phyloP scores from a whole-genome alignment of 768 basidiomycete genomes.

The Rhodotorula sphaerocarpa region DNA sequence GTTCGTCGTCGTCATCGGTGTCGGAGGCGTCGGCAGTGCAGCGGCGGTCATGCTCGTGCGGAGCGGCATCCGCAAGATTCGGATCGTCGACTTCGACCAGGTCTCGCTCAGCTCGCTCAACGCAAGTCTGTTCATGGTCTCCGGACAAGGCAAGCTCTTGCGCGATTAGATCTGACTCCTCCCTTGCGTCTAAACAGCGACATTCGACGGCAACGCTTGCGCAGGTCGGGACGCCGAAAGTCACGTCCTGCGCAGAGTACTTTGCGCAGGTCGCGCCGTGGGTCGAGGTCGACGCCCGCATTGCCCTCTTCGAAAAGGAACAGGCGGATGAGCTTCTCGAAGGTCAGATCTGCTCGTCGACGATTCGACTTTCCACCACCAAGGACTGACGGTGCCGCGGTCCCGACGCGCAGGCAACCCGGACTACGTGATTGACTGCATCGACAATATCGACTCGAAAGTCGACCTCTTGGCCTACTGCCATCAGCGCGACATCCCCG shows the following conservation, averaged over 20 bases:
- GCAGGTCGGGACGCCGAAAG: slow-evolving; percentile 92
- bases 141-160: not conserved
- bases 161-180: too few species aligned
- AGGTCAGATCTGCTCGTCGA: slow-evolving; percentile 46
- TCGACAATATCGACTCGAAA: slow-evolving; percentile 95
- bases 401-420: slow-evolving; percentile 39
- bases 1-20: slow-evolving; percentile 80
- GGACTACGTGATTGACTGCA: slow-evolving; percentile 97
- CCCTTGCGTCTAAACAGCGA: too few species aligned
- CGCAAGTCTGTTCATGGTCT: slow-evolving; percentile 28
- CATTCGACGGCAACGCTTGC: slow-evolving; percentile 81
- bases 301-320: slow-evolving; percentile 77
- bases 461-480: slow-evolving; percentile 89
- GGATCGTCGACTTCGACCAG: slow-evolving; percentile 71
- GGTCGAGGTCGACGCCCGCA: slow-evolving; percentile 72
- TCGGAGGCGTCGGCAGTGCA: slow-evolving; percentile 95
- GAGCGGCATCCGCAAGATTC: slow-evolving; percentile 36
- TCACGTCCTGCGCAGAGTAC: slow-evolving; percentile 61
- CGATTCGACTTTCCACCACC: not conserved
- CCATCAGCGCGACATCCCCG: slow-evolving; percentile 67
- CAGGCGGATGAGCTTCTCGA: slow-evolving; percentile 62
- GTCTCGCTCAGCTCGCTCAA: slow-evolving; percentile 92
- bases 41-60: slow-evolving; percentile 38
- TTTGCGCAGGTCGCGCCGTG: slow-evolving; percentile 65
- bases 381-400: too few species aligned